Conservation (phyloP, 345 rosid genomes). For the Salix caprea region DNA sequence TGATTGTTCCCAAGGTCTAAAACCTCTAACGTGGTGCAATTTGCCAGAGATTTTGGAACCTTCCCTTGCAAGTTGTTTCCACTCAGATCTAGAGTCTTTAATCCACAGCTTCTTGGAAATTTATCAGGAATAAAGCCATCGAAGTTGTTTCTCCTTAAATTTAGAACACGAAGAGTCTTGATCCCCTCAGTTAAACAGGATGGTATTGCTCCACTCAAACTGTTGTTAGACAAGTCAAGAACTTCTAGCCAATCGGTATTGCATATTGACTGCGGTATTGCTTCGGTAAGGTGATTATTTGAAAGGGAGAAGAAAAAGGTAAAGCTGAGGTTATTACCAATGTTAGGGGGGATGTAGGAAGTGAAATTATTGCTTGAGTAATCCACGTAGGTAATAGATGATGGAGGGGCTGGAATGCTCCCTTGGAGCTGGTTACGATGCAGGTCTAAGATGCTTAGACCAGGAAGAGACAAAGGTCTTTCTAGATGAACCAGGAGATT, state of each 20-base stretch:
- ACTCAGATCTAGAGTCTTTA: slow-evolving; percentile 35
- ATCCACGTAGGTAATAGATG: slow-evolving; percentile 13
- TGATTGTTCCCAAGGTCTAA: slow-evolving; percentile 37
- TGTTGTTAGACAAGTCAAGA: slow-evolving; percentile 39
- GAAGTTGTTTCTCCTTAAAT: slow-evolving; percentile 29
- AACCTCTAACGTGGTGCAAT: slow-evolving; percentile 33
- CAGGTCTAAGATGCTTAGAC: slow-evolving; percentile 17
- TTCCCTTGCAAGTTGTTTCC: slow-evolving; percentile 32
- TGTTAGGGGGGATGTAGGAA: slow-evolving; percentile 14
- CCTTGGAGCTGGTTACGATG: slow-evolving; percentile 31
- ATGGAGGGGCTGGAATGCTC: slow-evolving; percentile 12
- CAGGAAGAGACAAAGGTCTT: slow-evolving; percentile 3
- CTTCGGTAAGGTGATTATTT: slow-evolving; percentile 26
- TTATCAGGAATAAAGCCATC: slow-evolving; percentile 10
- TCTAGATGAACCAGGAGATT: slow-evolving; percentile 8
- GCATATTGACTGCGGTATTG: slow-evolving; percentile 38
- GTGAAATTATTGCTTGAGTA: slow-evolving; percentile 31
- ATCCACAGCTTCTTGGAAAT: slow-evolving; percentile 8
- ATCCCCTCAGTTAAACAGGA: slow-evolving; percentile 4
- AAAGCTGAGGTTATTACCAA: slow-evolving; percentile 2
- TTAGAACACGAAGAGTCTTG: slow-evolving; percentile 21
- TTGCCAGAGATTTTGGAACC: slow-evolving; percentile 26
- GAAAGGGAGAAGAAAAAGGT: slow-evolving; percentile 30
- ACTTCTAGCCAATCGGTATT: slow-evolving; percentile 1
- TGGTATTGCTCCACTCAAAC: slow-evolving; percentile 31